Conservation (phyloP, 345 rosid species). For the Turnera subulata region DNA sequence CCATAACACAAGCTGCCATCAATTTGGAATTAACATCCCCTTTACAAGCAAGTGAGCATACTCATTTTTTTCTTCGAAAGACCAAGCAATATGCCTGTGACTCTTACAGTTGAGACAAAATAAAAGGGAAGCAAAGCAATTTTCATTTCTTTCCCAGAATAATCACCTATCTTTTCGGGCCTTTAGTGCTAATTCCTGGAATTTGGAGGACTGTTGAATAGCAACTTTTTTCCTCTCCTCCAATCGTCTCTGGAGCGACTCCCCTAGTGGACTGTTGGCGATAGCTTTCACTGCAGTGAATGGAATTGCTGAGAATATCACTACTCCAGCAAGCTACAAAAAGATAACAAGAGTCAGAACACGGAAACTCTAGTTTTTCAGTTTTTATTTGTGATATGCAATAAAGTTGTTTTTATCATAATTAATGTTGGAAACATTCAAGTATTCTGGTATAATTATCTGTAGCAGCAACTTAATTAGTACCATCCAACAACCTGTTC, state of each 20-base stretch:
- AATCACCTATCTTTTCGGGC: conserved; percentile 76
- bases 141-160: no score
- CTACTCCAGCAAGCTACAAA: conserved; percentile 74
- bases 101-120: no score
- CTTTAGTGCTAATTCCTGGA: conserved; percentile 52
- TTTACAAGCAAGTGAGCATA: background rate
- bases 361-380: no score
- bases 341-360: background rate
- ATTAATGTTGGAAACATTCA: no score
- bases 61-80: no score
- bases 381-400: no score
- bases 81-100: no score
- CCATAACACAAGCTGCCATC: conserved; percentile 81
- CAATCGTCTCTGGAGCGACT: conserved; percentile 55
- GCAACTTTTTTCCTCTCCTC: conserved; percentile 71
- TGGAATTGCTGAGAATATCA: conserved; percentile 86
- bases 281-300: conserved; percentile 91
- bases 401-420: no score
- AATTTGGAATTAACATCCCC: background rate
- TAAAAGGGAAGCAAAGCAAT: no score
- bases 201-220: conserved; percentile 43
- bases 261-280: conserved; percentile 83
- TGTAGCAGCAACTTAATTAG: no score
- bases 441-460: no score
- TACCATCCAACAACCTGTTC: no score